phyloP scores from a whole-genome alignment of 495 filamentous ascomycete genomes.

The Lepidopterella palustris region DNA sequence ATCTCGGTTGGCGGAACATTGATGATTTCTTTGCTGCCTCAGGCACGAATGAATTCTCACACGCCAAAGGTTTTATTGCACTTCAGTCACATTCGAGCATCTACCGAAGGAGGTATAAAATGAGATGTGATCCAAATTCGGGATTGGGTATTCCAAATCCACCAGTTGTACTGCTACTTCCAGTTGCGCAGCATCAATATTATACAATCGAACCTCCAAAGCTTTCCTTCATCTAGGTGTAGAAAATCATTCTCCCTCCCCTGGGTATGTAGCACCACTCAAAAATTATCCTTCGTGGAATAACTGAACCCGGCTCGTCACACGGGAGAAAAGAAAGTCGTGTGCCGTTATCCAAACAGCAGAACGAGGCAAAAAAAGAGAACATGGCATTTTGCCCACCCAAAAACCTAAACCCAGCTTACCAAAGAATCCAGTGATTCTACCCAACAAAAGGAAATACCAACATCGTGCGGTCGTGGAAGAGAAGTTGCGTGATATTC shows the following conservation, averaged over 20 bases:
- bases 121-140: not conserved
- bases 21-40: not conserved
- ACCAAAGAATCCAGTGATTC: not conserved
- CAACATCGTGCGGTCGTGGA: constrained; percentile 1
- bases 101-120: too few species aligned
- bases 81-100: too few species aligned
- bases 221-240: not conserved
- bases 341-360: not conserved
- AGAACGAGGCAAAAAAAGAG: not conserved
- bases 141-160: not conserved
- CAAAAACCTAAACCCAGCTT: not conserved
- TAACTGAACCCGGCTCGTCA: not conserved
- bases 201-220: not conserved
- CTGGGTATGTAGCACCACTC: not conserved
- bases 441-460: constrained; percentile 5
- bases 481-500: not conserved
- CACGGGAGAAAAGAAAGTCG: not conserved
- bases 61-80: too few species aligned
- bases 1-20: not conserved
- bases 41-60: too few species aligned
- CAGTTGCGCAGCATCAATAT: not conserved
- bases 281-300: not conserved
- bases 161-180: not conserved
- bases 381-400: not conserved
- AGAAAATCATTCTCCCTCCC: not conserved